Base-by-base conservation (phyloP, 2,329 filamentous ascomycete species). In the Alternaria sp. region DNA sequence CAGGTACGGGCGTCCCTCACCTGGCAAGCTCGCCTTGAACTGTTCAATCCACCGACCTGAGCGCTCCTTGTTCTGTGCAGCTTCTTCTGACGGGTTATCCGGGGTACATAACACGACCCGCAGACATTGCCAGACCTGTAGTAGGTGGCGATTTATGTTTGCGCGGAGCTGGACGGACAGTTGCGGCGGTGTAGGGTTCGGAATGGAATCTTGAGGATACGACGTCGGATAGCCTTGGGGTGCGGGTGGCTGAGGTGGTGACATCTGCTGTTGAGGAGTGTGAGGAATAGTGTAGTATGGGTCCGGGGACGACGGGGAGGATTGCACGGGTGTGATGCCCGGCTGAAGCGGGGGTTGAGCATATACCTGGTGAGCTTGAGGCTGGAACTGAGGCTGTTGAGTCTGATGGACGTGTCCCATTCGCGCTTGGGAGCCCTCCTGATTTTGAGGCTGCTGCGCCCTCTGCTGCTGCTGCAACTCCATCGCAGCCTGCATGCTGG, bases 121-220 rank as follows among this genome's bases (percentile, higher is more conserved):
- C 3, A 62, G 36, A 32, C 23, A 59, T 8, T 47, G 21, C 59
- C 59, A 62, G 6, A 62, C 26, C 23, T 43, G 19, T 11, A 59
- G 45, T 5, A 62, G 3, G 21, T 58, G n/a, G 11, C 26, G 25
- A 13, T 62, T 51, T n/a, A 62, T 62, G 12, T 52, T 51, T 10
- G 19, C 23, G 15, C 45, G 45, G 21, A 65, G 21, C 7, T 61
- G 32, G 13, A 28, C 21, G 6, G 53, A 61, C 8, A 26, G n/a
- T 43, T 57, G 46, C 15, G 43, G 40, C 15, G n/a, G 32, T 9
- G 25, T 25, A 23, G 32, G 19, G 19, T 12, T 52, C n/a, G 25
- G 25, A 6, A 0, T 13, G 6, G 15, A 10, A 15, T 36, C n/a
- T 6, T 21, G 23, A 46, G 51, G n/a, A 8, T 49, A 13, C 21